These are phyloP conservation scores for Diutina siamensis DNA, from an alignment of 1,139 yeast genomes.

Conservation along the genomic window DNA sequence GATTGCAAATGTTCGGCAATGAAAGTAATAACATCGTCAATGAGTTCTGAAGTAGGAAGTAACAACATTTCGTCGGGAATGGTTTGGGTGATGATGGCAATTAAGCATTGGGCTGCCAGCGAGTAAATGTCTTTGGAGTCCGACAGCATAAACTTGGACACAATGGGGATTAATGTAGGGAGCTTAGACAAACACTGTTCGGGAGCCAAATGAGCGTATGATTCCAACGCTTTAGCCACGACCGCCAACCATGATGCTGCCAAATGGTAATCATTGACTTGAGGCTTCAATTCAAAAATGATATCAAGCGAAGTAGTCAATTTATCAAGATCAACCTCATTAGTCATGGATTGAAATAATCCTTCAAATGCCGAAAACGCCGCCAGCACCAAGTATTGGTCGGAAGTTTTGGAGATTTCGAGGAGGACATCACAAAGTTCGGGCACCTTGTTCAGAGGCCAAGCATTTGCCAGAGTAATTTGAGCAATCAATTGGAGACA, in stretches of 20 bases:
- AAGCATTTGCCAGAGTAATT: constrained; percentile 62
- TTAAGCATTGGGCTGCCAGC: constrained; percentile 79
- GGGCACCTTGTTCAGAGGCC: constrained; percentile 69
- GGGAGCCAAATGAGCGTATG: constrained; percentile 54
- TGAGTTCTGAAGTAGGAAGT: constrained; percentile 39
- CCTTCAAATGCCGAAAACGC: constrained; percentile 84
- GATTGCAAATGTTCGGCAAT: constrained; percentile 44
- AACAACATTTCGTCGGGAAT: constrained; percentile 50
- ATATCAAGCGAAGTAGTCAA: constrained; percentile 55
- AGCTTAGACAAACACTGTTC: constrained; percentile 43
- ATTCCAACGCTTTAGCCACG: constrained; percentile 72
- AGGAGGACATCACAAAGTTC: constrained; percentile 65
- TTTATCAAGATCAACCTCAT: constrained; percentile 50
- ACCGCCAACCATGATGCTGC: constrained; percentile 96
- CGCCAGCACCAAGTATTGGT: constrained; percentile 69
- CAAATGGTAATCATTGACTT: constrained; percentile 69
- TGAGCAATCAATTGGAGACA: constrained; percentile 61
- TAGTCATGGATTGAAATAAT: constrained; percentile 64
- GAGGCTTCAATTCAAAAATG: constrained; percentile 71
- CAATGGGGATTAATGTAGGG: constrained; percentile 44
- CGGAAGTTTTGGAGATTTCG: constrained; percentile 69
- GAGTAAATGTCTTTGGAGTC: constrained; percentile 56
- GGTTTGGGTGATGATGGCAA: constrained; percentile 59
- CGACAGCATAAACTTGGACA: constrained; percentile 53
- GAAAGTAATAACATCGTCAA: constrained; percentile 40